These are phyloP conservation scores for Oryza brachyantha DNA, from an alignment of 176 grass and related monocot species.

Conservation along the genomic window DNA sequence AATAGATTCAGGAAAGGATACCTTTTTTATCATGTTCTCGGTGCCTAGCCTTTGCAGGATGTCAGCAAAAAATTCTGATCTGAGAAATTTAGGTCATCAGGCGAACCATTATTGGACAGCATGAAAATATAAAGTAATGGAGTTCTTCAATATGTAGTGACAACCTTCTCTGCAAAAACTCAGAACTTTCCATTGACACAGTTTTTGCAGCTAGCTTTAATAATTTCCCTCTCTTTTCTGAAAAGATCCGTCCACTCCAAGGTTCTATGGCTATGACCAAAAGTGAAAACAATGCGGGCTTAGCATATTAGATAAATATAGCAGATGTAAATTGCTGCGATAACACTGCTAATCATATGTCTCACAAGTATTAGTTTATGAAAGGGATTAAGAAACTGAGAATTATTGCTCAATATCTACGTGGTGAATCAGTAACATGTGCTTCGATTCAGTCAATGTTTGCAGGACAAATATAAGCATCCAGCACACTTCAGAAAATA, in stretches of 20 bases:
- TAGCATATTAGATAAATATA: slow-evolving; percentile 18
- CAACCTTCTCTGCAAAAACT: slow-evolving; percentile 63
- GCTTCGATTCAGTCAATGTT: slow-evolving; percentile 1
- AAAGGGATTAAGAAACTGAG: neutral
- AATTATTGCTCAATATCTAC: neutral
- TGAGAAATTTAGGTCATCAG: slow-evolving; percentile 38
- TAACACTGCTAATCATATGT: slow-evolving; percentile 15
- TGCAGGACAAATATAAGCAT: slow-evolving; percentile 2
- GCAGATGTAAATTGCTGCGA: slow-evolving; percentile 14
- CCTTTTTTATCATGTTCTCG: slow-evolving; percentile 36
- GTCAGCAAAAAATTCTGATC: slow-evolving; percentile 57
- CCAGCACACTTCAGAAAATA: neutral
- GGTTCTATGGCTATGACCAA: slow-evolving; percentile 33
- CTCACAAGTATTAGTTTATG: neutral
- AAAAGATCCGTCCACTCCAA: slow-evolving; percentile 51
- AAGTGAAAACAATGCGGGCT: slow-evolving; percentile 14
- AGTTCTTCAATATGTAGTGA: slow-evolving; percentile 12
- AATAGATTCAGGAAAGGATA: slow-evolving; percentile 22
- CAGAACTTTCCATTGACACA: slow-evolving; percentile 44
- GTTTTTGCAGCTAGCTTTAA: slow-evolving; percentile 64
- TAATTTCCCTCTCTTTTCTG: slow-evolving; percentile 71
- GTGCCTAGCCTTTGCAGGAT: slow-evolving; percentile 54
- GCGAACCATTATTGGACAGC: neutral
- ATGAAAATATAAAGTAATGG: slow-evolving; percentile 26
- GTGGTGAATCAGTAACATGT: slow-evolving; percentile 7